Evolutionary conservation across 176 grass and related monocot genomes (phyloP).

Genomic region (Phoenix dactylifera): DNA sequence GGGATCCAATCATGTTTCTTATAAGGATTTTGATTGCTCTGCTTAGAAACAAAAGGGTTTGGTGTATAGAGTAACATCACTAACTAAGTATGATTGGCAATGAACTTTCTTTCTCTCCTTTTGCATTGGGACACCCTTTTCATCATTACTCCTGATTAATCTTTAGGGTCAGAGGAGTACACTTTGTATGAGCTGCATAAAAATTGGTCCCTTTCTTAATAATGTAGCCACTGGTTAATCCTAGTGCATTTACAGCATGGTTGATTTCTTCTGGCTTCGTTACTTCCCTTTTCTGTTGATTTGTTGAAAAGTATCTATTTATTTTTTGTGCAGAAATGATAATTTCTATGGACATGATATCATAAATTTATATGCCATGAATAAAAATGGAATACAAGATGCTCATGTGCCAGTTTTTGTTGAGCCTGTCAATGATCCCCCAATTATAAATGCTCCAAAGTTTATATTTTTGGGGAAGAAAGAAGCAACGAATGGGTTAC

Average conservation of each 20-base stretch:
- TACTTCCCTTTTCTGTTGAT: not conserved
- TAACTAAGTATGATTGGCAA: too few relatives aligned
- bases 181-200: too few relatives aligned
- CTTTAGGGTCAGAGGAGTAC: too few relatives aligned
- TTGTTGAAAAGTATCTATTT: not conserved
- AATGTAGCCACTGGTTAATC: not conserved
- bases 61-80: too few relatives aligned
- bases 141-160: too few relatives aligned
- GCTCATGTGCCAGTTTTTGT: slow-evolving; percentile 38
- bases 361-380: slow-evolving; percentile 37
- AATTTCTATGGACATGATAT: slow-evolving; percentile 68
- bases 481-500: slow-evolving; percentile 34
- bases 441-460: slow-evolving; percentile 51
- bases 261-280: not conserved
- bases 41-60: too few relatives aligned
- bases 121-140: too few relatives aligned
- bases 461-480: slow-evolving; percentile 47
- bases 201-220: too few relatives aligned
- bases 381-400: slow-evolving; percentile 40
- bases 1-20: too few relatives aligned
- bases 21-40: too few relatives aligned
- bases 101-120: too few relatives aligned
- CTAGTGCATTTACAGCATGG: not conserved
- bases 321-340: slow-evolving; percentile 40
- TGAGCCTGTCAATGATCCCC: slow-evolving; percentile 66